Conservation (phyloP, 257 asterid species). For the Perilla frutescens region DNA sequence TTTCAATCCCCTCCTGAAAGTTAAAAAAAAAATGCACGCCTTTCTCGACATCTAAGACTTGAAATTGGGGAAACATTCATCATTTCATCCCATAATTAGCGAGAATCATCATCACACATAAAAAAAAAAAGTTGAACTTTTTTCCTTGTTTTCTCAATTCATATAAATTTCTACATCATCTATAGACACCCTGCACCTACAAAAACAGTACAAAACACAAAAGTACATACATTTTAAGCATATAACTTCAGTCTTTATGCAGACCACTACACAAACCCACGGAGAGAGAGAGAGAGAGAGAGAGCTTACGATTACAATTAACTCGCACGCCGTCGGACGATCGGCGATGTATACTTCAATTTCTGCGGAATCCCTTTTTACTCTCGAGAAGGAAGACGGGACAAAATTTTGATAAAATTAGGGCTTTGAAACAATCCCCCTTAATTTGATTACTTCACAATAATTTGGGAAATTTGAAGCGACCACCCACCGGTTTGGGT, state of each 20-base stretch:
- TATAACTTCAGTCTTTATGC: neutral
- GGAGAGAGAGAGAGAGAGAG: neutral
- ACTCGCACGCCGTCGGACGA: slow-evolving; percentile 7
- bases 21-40: neutral
- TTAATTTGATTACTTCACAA: neutral
- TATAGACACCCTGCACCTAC: neutral
- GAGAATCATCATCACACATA: neutral
- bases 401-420: slow-evolving; percentile 26
- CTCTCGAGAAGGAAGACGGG: slow-evolving; percentile 21
- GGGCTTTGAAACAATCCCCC: slow-evolving; percentile 31
- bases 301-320: neutral
- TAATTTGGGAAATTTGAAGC: neutral
- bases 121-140: neutral
- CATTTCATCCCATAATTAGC: neutral
- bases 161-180: neutral
- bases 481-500: neutral
- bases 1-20: neutral
- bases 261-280: neutral
- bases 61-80: neutral
- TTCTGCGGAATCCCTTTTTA: neutral
- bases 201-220: neutral
- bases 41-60: neutral
- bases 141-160: neutral
- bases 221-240: neutral
- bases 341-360: slow-evolving; percentile 10